A percentile compares a stretch with the other conserved stretches of the same genome.
These are phyloP conservation scores for Talaromyces sp. DNA, from an alignment of 2,329 filamentous ascomycete genomes.

Conservation along the genomic window DNA sequence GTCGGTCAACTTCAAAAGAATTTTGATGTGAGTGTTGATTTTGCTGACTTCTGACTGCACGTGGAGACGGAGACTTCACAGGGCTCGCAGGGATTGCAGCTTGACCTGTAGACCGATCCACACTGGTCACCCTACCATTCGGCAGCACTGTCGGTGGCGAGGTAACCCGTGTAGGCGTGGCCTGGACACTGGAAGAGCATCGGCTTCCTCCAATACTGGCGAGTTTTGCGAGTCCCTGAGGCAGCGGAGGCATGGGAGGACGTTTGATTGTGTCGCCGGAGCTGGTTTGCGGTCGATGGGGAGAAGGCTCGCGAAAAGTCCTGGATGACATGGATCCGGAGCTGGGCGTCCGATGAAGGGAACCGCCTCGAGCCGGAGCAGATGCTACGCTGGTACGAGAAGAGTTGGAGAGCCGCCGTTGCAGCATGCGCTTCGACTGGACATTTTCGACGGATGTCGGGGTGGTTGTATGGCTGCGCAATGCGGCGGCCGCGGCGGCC, in stretches of 20 bases:
- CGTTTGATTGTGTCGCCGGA: constrained; percentile 42
- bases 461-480: constrained; percentile 69
- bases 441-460: constrained; percentile 76
- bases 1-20: constrained; percentile 32
- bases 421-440: constrained; percentile 77
- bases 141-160: constrained; percentile 37
- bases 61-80: constrained; percentile 8
- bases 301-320: constrained; percentile 76
- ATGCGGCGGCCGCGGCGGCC: constrained; percentile 78
- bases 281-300: constrained; percentile 37
- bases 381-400: constrained; percentile 51
- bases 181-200: constrained; percentile 47
- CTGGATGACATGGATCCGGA: constrained; percentile 80
- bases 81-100: constrained; percentile 8
- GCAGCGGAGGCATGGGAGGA: constrained; percentile 72
- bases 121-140: constrained; percentile 31
- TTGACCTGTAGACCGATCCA: constrained; percentile 28
- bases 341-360: constrained; percentile 61
- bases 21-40: constrained; percentile 16
- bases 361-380: constrained; percentile 34
- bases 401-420: constrained; percentile 66
- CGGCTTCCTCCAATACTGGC: constrained; percentile 28
- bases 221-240: constrained; percentile 40
- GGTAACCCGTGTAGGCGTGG: constrained; percentile 37
- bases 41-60: constrained; percentile 2